Conservation (phyloP, 2,329 filamentous ascomycete species). For the Gyromitra esculenta region DNA sequence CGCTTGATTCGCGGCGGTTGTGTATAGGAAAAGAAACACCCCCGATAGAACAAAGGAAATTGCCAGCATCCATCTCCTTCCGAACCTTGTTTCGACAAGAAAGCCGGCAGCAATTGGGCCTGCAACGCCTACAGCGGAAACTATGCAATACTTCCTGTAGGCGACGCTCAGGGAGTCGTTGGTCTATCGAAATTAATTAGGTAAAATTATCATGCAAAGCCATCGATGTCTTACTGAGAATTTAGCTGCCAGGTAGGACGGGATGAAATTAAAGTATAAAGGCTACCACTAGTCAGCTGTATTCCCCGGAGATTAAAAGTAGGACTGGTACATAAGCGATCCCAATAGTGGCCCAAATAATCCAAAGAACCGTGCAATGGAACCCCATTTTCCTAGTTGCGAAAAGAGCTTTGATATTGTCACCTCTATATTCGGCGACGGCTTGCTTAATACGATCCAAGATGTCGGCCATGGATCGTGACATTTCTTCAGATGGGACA, state of each 20-base stretch:
- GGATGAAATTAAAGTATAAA: slow-evolving; percentile 32
- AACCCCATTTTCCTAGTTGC: slow-evolving; percentile 8
- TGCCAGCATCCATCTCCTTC: slow-evolving; percentile 9
- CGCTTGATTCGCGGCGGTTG: slow-evolving; percentile 71
- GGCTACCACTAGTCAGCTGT: slow-evolving; percentile 5
- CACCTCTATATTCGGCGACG: slow-evolving; percentile 3
- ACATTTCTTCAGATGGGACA: slow-evolving; percentile 62
- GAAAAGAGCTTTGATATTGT: slow-evolving; percentile 70
- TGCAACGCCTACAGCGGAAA: slow-evolving; percentile 8
- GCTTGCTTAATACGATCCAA: neutral
- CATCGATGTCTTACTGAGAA: slow-evolving; percentile 3
- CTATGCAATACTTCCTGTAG: slow-evolving; percentile 25
- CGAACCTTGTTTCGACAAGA: slow-evolving; percentile 16
- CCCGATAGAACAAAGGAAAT: slow-evolving; percentile 75
- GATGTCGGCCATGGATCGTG: too few species aligned
- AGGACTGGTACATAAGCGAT: slow-evolving; percentile 8
- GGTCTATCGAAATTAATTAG: neutral
- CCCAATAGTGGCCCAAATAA: slow-evolving; percentile 24
- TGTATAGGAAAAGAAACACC: slow-evolving; percentile 75
- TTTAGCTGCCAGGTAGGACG: slow-evolving; percentile 17
- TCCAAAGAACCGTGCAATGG: slow-evolving; percentile 23
- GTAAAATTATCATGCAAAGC: neutral
- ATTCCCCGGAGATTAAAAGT: neutral
- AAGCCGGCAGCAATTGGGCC: slow-evolving; percentile 2
- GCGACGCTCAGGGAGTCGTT: neutral